phyloP scores from a whole-genome alignment of 805 yeast species.

The Vanderwaltozyma polyspora region DNA sequence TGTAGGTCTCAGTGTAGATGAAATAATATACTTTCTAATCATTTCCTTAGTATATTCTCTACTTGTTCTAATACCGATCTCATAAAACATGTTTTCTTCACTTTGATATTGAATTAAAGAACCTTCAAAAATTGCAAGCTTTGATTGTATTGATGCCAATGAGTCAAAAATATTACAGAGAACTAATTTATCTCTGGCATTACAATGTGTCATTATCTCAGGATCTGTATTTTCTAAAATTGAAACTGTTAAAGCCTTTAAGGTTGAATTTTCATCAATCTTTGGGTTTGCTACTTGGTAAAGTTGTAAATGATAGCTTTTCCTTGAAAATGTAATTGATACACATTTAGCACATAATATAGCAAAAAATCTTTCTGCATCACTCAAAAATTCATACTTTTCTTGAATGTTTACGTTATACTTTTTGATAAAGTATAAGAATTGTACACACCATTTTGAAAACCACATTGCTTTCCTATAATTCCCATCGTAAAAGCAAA shows the following conservation, averaged over 20 bases:
- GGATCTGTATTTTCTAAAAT: constrained; percentile 10
- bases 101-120: constrained; percentile 8
- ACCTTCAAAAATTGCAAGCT: constrained; percentile 10
- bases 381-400: constrained; percentile 1
- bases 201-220: constrained; percentile 3
- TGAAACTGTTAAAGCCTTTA: constrained; percentile 9
- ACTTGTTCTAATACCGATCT: constrained; percentile 7
- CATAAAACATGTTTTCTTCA: not conserved
- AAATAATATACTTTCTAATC: constrained; percentile 31
- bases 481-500: constrained; percentile 7
- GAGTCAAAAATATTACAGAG: constrained; percentile 10
- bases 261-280: constrained; percentile 4
- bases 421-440: constrained; percentile 8
- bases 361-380: constrained; percentile 8
- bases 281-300: not conserved
- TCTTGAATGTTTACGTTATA: constrained; percentile 1
- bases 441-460: constrained; percentile 16
- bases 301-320: not conserved
- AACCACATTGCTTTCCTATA: constrained; percentile 8
- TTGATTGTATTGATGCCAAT: constrained; percentile 11
- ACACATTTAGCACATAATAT: constrained; percentile 9
- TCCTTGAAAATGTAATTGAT: constrained; percentile 4
- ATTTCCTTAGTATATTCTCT: constrained; percentile 23
- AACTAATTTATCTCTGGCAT: constrained; percentile 2
- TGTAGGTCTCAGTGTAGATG: constrained; percentile 21